A percentile compares a stretch with the other conserved stretches of the same genome.
These are phyloP conservation scores for Lyophyllum semitale DNA, from an alignment of 768 basidiomycete genomes.

Conservation along the genomic window DNA sequence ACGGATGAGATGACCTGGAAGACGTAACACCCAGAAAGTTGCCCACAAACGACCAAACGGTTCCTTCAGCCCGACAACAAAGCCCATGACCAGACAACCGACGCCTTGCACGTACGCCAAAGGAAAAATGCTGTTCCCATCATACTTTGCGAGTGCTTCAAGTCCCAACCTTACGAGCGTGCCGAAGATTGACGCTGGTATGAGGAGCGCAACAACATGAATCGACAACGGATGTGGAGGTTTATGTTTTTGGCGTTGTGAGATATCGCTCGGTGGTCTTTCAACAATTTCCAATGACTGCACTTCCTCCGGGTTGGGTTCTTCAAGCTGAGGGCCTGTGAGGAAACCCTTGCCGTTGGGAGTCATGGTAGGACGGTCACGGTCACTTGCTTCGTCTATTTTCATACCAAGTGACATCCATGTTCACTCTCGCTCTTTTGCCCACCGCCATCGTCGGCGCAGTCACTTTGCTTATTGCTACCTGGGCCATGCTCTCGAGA, in stretches of 20 bases:
- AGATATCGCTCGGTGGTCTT: slow-evolving; percentile 32
- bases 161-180: slow-evolving; percentile 81
- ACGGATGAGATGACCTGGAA: neutral
- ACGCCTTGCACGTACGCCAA: slow-evolving; percentile 83
- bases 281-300: slow-evolving; percentile 35
- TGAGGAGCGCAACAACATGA: slow-evolving; percentile 69
- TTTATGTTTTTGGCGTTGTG: slow-evolving; percentile 31
- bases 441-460: slow-evolving; percentile 1
- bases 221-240: slow-evolving; percentile 55
- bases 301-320: slow-evolving; percentile 15
- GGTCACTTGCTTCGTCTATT: slow-evolving; percentile 2
- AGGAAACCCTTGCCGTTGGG: neutral
- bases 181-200: slow-evolving; percentile 86
- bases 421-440: slow-evolving; percentile 3
- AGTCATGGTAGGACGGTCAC: neutral
- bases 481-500: slow-evolving; percentile 21
- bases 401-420: slow-evolving; percentile 10
- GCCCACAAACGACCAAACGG: slow-evolving; percentile 77
- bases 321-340: slow-evolving; percentile 6
- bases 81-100: slow-evolving; percentile 93
- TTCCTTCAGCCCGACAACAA: slow-evolving; percentile 68
- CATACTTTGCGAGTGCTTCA: slow-evolving; percentile 70
- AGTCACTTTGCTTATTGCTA: slow-evolving; percentile 2
- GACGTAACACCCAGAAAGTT: neutral
- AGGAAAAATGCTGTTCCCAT: slow-evolving; percentile 76